A percentile compares a stretch with the other conserved stretches of the same genome.
Evolutionary conservation across 2,329 filamentous ascomycete genomes (phyloP).

Genomic region (Botrytis elliptica): DNA sequence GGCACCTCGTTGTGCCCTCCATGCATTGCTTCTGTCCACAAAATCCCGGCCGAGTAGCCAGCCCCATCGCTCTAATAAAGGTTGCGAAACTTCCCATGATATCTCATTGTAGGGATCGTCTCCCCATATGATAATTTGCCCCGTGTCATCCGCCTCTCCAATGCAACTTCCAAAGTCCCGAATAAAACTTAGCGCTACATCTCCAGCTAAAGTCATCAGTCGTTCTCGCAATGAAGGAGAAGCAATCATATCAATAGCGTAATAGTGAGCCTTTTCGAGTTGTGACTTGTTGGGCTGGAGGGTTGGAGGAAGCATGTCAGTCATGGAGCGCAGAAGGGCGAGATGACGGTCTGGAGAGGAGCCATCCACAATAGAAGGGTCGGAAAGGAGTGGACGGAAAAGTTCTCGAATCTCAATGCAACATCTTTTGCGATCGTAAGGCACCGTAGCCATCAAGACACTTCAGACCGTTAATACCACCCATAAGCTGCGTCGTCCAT

Average conservation of each 20-base stretch:
- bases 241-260: slow-evolving; percentile 45
- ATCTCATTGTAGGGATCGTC: slow-evolving; percentile 45
- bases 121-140: slow-evolving; percentile 46
- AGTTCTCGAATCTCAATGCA: slow-evolving; percentile 40
- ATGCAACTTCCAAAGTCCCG: slow-evolving; percentile 41
- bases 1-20: slow-evolving; percentile 43
- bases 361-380: slow-evolving; percentile 35
- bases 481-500: slow-evolving; percentile 19
- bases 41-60: slow-evolving; percentile 43
- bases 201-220: slow-evolving; percentile 40
- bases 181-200: slow-evolving; percentile 43
- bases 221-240: slow-evolving; percentile 43
- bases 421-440: slow-evolving; percentile 41
- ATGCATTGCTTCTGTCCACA: slow-evolving; percentile 44
- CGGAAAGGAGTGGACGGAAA: slow-evolving; percentile 41
- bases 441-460: slow-evolving; percentile 34
- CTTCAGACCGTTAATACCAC: slow-evolving; percentile 18
- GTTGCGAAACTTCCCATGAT: slow-evolving; percentile 45
- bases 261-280: slow-evolving; percentile 43
- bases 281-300: slow-evolving; percentile 44
- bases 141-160: slow-evolving; percentile 41
- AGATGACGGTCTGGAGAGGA: slow-evolving; percentile 41
- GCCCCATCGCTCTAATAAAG: slow-evolving; percentile 43
- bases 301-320: slow-evolving; percentile 38
- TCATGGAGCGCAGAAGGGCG: slow-evolving; percentile 34